Base-by-base conservation (phyloP, 1,284 basidiomycete genomes). In the Inonotus hispidus region DNA sequence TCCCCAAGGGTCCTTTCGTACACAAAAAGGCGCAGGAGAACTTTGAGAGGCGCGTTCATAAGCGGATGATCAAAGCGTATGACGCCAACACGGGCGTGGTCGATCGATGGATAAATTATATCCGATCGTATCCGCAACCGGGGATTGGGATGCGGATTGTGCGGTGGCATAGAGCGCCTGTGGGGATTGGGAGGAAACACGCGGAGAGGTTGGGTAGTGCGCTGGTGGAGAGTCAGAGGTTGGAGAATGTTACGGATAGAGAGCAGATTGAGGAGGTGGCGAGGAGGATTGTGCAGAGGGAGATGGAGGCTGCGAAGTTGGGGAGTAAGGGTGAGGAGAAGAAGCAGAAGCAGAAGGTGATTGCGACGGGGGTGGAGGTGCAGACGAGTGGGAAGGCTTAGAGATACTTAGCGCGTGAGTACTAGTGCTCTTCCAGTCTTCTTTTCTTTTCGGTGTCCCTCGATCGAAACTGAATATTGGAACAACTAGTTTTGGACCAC, bases 11-110 rank as follows among this genome's bases (percentile, higher is more conserved):
- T 2, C 95, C 95, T 2, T 98, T 98, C 73, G 88, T 87, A 7
- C 90, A 96, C 75, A 99, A 99, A 73, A 98, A 97, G 75, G 80
- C 83, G 21, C 95, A 98, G 75, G 95, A 99, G 77, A 98, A 98
- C 76, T 99, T 98, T 73, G 89, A 94, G 74, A 77, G 93, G 35
- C 82, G 79, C 68, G 89, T 90, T 59, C 90, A 96, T 71, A 90
- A 89, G 68, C 82, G 95, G 14, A 82, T 82, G 23, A 86, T 99
- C 76, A 95, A 95, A 75, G 89, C 95, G 0, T 98, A 84, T 80
- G 95, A 99, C 73, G 84, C 94, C 10, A 82, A 95, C 68, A 78
- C 83, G 1, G 83, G 88, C 65, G 87, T 93, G 1, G 80, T 99
- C 5, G 85, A 92, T 53, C 78, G 86, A 59, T 96, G 90, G 91